These are phyloP conservation scores for Cucurbita moschata DNA, from an alignment of 306 rosid species.

Conservation along the genomic window DNA sequence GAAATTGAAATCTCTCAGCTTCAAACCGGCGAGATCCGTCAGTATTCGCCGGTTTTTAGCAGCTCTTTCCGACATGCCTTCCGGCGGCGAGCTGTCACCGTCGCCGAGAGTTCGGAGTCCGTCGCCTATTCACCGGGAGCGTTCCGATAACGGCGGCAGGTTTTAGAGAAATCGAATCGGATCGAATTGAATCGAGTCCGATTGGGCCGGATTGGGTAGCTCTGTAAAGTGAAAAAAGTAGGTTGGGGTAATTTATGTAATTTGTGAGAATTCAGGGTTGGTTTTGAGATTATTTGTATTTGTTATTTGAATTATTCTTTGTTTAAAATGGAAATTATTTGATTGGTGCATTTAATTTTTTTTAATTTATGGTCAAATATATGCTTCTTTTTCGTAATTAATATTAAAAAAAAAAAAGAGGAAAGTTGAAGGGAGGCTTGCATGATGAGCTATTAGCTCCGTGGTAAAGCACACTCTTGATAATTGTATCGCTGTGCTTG, in stretches of 20 bases:
- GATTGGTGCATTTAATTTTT: not conserved
- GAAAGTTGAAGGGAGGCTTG: no score
- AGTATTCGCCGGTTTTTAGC: slow-evolving; percentile 60
- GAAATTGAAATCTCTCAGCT: slow-evolving; percentile 36
- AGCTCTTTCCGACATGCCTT: slow-evolving; percentile 49
- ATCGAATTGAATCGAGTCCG: not conserved
- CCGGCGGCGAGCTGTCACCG: slow-evolving; percentile 55
- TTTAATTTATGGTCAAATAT: not conserved
- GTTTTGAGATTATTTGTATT: not conserved
- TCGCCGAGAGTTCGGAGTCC: slow-evolving; percentile 13
- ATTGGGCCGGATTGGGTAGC: not conserved
- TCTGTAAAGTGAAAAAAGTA: not conserved
- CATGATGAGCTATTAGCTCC: no score
- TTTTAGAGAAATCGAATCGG: not conserved
- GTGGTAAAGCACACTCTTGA: no score
- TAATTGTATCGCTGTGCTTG: no score
- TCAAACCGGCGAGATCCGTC: slow-evolving; percentile 46
- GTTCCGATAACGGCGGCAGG: not conserved
- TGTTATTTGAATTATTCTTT: not conserved
- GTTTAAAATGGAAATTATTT: not conserved
- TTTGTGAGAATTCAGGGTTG: not conserved
- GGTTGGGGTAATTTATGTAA: not conserved
- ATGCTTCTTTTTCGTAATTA: no score
- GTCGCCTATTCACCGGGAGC: slow-evolving; percentile 13
- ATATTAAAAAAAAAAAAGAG: no score